Evolutionary conservation across 2,329 filamentous ascomycete genomes (phyloP), one percentile per base, ranked within the genome.

Genomic region (Trichophyton simii): DNA sequence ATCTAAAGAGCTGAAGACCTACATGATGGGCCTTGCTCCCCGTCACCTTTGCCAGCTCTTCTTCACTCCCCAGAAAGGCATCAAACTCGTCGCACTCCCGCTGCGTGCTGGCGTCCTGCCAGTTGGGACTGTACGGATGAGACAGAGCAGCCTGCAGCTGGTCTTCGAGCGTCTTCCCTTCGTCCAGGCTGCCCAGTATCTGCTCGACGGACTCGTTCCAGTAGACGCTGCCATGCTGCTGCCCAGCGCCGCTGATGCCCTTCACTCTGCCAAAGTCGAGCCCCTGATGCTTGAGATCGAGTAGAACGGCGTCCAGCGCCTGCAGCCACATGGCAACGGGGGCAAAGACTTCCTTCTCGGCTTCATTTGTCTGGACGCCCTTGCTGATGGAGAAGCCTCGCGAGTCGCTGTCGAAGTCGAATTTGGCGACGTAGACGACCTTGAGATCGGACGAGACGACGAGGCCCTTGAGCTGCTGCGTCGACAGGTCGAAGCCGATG

Each of bases 181-280:
- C 71, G 66, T 89, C 80, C 50, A 97, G 76, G 11, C 69, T 76
- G 3, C 72, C 76, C 50, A 97, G 80, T 50, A 87, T 70, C 6
- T 74, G 69, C 70, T 88, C 87, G 4, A 89, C 91, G 61, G 85
- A 77, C 52, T 78, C 73, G 62, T 83, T 87, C 92, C 92, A 97
- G 77, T 94, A 97, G 31, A 97, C 91, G 72, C 92, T 97, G 38
- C 94, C 94, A 75, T 97, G 94, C 79, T 99, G 94, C 82, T 97
- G 95, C 60, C 94, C 91, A 15, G 92, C 91, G 65, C 91, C 94
- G 69, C 89, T 92, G 67, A 99, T 82, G 34, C 89, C 92, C 69
- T 83, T 84, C 65, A 99, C 85, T 59, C 83, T 83, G 59, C 80
- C 76, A 68, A 96, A 87, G 66, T 91, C 87, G 61, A 89, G 82